These are phyloP conservation scores for Colletotrichum cordylinicola DNA, from an alignment of 2,329 filamentous ascomycete species.

Conservation along the genomic window DNA sequence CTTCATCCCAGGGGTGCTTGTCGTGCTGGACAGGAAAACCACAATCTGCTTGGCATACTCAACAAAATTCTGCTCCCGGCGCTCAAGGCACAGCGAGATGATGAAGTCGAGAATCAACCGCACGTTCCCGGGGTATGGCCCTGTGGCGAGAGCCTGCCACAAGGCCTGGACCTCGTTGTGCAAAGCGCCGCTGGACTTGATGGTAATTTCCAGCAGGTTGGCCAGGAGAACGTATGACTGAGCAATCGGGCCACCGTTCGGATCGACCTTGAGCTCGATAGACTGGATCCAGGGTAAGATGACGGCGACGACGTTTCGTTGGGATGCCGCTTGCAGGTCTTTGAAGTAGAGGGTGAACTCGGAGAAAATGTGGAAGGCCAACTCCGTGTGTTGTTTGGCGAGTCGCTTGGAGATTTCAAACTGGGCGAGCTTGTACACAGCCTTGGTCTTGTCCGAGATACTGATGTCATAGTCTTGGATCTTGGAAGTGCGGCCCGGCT, in stretches of 20 bases:
- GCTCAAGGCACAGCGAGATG: slow-evolving; percentile 89
- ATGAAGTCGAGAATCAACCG: slow-evolving; percentile 95
- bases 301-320: slow-evolving; percentile 92
- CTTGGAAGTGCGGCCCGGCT: slow-evolving; percentile 77
- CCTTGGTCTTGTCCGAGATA: slow-evolving; percentile 97
- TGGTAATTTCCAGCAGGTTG: slow-evolving; percentile 95
- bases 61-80: slow-evolving; percentile 96
- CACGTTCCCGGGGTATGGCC: slow-evolving; percentile 91
- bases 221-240: slow-evolving; percentile 94
- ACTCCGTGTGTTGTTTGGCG: slow-evolving; percentile 84
- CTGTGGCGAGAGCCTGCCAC: slow-evolving; percentile 95
- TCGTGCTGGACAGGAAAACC: slow-evolving; percentile 88
- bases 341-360: slow-evolving; percentile 96
- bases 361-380: slow-evolving; percentile 94
- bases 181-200: slow-evolving; percentile 84
- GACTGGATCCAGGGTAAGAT: slow-evolving; percentile 96
- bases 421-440: slow-evolving; percentile 96
- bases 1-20: slow-evolving; percentile 77
- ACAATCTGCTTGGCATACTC: slow-evolving; percentile 98
- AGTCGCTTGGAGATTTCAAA: slow-evolving; percentile 95
- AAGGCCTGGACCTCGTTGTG: slow-evolving; percentile 97
- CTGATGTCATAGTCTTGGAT: slow-evolving; percentile 98
- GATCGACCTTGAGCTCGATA: slow-evolving; percentile 90
- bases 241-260: slow-evolving; percentile 87
- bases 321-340: slow-evolving; percentile 79